A percentile compares a stretch with the other conserved stretches of the same genome.
Evolutionary conservation across 2,329 filamentous ascomycete genomes (phyloP).

Genomic region (Epichloe amarillans): DNA sequence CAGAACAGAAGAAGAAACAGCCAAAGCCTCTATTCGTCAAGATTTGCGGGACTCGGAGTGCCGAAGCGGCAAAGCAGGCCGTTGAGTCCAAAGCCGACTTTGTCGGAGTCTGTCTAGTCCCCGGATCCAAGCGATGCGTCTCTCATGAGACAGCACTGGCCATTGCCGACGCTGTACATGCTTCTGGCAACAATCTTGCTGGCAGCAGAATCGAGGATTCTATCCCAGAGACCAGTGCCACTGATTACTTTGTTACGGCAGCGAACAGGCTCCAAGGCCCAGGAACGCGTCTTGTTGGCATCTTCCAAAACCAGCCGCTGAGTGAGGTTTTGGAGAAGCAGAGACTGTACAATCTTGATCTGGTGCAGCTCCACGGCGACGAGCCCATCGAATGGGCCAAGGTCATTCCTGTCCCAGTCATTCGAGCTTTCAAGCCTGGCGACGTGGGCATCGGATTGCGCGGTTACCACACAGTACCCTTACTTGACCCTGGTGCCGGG

Average conservation of each 20-base stretch:
- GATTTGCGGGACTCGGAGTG: slow-evolving; percentile 82
- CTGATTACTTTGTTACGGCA: slow-evolving; percentile 61
- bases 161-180: slow-evolving; percentile 69
- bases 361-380: slow-evolving; percentile 84
- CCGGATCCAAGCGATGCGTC: slow-evolving; percentile 68
- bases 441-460: slow-evolving; percentile 58
- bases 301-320: slow-evolving; percentile 85
- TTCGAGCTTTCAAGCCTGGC: slow-evolving; percentile 69
- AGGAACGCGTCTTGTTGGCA: slow-evolving; percentile 71
- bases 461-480: slow-evolving; percentile 70
- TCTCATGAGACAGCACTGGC: slow-evolving; percentile 62
- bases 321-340: slow-evolving; percentile 71
- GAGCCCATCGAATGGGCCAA: slow-evolving; percentile 88
- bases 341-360: slow-evolving; percentile 61
- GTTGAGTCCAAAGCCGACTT: slow-evolving; percentile 81
- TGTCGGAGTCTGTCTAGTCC: slow-evolving; percentile 83
- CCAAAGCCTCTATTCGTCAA: slow-evolving; percentile 58
- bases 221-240: slow-evolving; percentile 23
- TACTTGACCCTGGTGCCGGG: slow-evolving; percentile 79
- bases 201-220: slow-evolving; percentile 15
- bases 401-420: slow-evolving; percentile 82
- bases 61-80: slow-evolving; percentile 67
- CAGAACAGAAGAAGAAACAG: slow-evolving; percentile 21
- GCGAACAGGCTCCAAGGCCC: slow-evolving; percentile 34
- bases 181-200: slow-evolving; percentile 39